These are phyloP conservation scores for Sistotremastrum niveocremeum DNA, from an alignment of 768 basidiomycete species.

Conservation along the genomic window DNA sequence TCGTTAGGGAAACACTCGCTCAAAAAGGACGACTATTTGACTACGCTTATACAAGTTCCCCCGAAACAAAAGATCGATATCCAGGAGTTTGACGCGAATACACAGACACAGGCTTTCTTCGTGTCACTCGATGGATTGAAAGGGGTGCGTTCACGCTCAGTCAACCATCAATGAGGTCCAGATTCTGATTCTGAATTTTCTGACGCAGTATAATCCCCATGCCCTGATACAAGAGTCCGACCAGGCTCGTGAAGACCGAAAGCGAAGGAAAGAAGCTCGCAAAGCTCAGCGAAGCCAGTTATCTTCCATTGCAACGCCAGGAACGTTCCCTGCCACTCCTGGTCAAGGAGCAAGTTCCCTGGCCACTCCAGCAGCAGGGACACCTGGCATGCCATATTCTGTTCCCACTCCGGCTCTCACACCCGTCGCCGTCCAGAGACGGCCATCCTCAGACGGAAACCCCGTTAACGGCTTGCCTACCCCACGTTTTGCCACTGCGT, in stretches of 20 bases:
- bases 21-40: constrained; percentile 68
- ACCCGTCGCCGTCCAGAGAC: too few species aligned
- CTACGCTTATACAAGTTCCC: constrained; percentile 49
- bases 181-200: constrained; percentile 6
- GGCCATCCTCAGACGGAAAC: too few species aligned
- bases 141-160: constrained; percentile 36
- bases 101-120: constrained; percentile 59
- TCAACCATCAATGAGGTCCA: constrained; percentile 3
- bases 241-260: constrained; percentile 66
- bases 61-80: constrained; percentile 60
- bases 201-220: constrained; percentile 50
- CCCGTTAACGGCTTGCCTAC: too few species aligned
- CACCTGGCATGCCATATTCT: too few species aligned
- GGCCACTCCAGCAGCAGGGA: too few species aligned
- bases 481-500: too few species aligned
- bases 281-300: constrained; percentile 17
- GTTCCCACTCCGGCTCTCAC: too few species aligned
- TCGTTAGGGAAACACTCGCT: constrained; percentile 57
- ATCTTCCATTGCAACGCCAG: too few species aligned
- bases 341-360: too few species aligned
- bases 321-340: too few species aligned
- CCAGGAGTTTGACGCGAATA: constrained; percentile 45
- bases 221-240: constrained; percentile 51
- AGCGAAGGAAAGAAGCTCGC: constrained; percentile 62
- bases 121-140: constrained; percentile 62